phyloP scores from a whole-genome alignment of 352 stramenopile species.

The Pythium pyrilobum region DNA sequence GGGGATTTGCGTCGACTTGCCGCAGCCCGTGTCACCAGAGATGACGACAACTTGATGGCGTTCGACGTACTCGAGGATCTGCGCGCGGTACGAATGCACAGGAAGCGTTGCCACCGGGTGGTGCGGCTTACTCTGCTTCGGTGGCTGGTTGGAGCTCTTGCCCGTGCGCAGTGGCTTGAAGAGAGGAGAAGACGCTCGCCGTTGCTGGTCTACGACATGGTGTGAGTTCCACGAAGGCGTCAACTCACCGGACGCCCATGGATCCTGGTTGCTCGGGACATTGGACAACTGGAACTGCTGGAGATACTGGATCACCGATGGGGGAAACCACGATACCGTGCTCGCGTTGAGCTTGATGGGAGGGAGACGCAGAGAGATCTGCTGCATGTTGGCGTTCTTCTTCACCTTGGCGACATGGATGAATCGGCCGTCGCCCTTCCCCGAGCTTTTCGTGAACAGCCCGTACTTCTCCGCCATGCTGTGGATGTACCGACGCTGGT shows the following conservation, averaged over 20 bases:
- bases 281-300: constrained; percentile 24
- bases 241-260: constrained; percentile 8
- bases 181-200: constrained; percentile 8
- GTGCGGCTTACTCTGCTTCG: background rate
- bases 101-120: constrained; percentile 36
- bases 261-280: constrained; percentile 5
- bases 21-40: constrained; percentile 93
- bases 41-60: constrained; percentile 90
- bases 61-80: constrained; percentile 59
- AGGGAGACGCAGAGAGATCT: constrained; percentile 51
- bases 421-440: constrained; percentile 57
- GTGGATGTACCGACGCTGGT: constrained; percentile 79
- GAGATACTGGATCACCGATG: constrained; percentile 40
- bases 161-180: constrained; percentile 40
- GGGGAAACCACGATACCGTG: constrained; percentile 37
- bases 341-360: constrained; percentile 27
- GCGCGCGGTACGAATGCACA: constrained; percentile 49
- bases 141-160: background rate
- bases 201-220: background rate
- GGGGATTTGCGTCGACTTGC: constrained; percentile 91
- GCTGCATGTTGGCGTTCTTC: constrained; percentile 75
- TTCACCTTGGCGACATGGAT: constrained; percentile 80
- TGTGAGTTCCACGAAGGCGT: constrained; percentile 28
- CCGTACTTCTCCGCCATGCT: constrained; percentile 73
- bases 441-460: constrained; percentile 79